Evolutionary conservation across 2,329 filamentous ascomycete species (phyloP).

Genomic region (Hymenoscyphus occultus): DNA sequence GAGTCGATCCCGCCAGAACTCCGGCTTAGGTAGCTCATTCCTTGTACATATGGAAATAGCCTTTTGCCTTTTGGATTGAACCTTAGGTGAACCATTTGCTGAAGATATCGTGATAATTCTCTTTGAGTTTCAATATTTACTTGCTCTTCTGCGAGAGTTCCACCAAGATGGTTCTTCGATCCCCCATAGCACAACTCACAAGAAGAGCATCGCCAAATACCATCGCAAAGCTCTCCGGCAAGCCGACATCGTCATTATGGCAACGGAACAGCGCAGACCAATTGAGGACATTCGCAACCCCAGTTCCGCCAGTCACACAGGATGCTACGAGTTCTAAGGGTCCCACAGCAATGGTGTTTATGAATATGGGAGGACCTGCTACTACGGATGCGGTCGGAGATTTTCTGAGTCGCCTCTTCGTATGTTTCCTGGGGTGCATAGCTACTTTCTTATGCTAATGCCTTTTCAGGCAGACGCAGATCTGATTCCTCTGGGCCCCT

Average conservation of each 20-base stretch:
- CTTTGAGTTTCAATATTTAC: neutral
- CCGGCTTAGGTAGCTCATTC: neutral
- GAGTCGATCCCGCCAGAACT: neutral
- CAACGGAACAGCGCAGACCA: slow-evolving; percentile 34
- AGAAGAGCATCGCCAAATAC: slow-evolving; percentile 32
- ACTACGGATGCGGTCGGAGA: slow-evolving; percentile 83
- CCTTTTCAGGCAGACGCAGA: slow-evolving; percentile 75
- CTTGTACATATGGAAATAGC: neutral
- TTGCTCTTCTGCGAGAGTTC: neutral
- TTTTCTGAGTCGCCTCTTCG: slow-evolving; percentile 89
- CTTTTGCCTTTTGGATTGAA: neutral
- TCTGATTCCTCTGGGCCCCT: slow-evolving; percentile 87
- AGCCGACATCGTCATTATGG: slow-evolving; percentile 38
- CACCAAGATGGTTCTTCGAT: slow-evolving; percentile 42
- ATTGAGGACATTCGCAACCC: slow-evolving; percentile 54
- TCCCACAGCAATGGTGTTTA: slow-evolving; percentile 95
- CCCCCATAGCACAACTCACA: slow-evolving; percentile 33
- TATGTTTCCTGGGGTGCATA: slow-evolving; percentile 45
- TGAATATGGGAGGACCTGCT: slow-evolving; percentile 97
- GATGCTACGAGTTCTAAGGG: slow-evolving; percentile 68
- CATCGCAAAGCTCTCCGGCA: slow-evolving; percentile 30
- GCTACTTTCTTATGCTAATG: slow-evolving; percentile 5
- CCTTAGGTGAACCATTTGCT: neutral
- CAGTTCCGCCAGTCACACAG: slow-evolving; percentile 76
- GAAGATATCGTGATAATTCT: neutral